Conservation (phyloP, 306 rosid genomes). For the Castanospermum australe region DNA sequence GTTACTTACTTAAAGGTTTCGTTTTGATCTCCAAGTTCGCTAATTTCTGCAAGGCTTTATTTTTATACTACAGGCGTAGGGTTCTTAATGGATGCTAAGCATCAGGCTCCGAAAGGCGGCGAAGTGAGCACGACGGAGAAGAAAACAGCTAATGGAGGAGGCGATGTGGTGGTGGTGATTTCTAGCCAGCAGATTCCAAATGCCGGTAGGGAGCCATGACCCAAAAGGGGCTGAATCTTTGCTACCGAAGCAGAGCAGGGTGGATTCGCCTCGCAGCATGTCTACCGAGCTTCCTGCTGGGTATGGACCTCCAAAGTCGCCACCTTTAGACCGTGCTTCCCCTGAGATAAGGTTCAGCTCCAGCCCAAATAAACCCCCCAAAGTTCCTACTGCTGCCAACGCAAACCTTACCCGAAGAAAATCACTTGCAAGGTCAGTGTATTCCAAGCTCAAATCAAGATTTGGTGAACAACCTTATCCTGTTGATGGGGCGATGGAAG, state of each 20-base stretch:
- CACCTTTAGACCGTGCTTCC: slow-evolving; percentile 47
- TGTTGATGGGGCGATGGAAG: slow-evolving; percentile 50
- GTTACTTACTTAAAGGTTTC: neutral
- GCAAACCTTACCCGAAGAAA: slow-evolving; percentile 40
- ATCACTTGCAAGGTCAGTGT: slow-evolving; percentile 59
- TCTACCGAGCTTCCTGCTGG: slow-evolving; percentile 11
- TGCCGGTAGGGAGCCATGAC: slow-evolving; percentile 31
- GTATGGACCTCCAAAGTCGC: slow-evolving; percentile 30
- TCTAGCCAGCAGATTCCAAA: slow-evolving; percentile 28
- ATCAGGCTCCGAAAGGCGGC: slow-evolving; percentile 29
- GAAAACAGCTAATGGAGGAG: slow-evolving; percentile 35
- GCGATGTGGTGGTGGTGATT: slow-evolving; percentile 56
- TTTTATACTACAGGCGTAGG: slow-evolving; percentile 13
- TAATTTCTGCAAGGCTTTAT: neutral
- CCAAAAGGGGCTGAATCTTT: slow-evolving; percentile 29
- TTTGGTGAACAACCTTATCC: slow-evolving; percentile 64
- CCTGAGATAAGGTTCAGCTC: slow-evolving; percentile 50
- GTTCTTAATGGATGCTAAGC: slow-evolving; percentile 40
- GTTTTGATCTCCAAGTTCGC: neutral
- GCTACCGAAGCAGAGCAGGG: slow-evolving; percentile 21
- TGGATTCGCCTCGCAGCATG: slow-evolving; percentile 24
- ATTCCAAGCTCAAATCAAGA: slow-evolving; percentile 78
- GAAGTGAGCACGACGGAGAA: slow-evolving; percentile 62
- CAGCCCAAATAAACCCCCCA: slow-evolving; percentile 63
- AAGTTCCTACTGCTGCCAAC: slow-evolving; percentile 37